Base-by-base conservation (phyloP, 2,329 filamentous ascomycete genomes). In the Cadophora gregata region DNA sequence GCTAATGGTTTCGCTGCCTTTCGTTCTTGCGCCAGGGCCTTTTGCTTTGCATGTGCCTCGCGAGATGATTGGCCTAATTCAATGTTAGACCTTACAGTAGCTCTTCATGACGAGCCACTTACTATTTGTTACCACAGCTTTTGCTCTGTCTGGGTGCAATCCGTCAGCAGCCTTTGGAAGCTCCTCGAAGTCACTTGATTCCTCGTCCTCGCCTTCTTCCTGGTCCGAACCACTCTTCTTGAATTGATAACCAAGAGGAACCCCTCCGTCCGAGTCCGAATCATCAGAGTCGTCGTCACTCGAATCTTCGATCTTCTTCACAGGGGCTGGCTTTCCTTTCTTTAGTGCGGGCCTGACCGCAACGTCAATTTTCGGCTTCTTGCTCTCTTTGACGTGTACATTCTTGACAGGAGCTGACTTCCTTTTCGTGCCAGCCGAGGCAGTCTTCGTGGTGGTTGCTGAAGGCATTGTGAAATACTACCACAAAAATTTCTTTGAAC, bases 21-120 rank as follows among this genome's bases (percentile, higher is more conserved):
- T 73, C 96, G 92, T 78, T 98, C 95, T 76, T 89, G 90, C 27
- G 89, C 90, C 60, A 97, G 84, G 70, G 90, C 90, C 80, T 95
- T 97, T 81, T 99, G 96, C 80, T 97, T 97, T 59, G 90, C 89
- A 79, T 98, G 96, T 25, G 93, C 89, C 84, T 99, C 96, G 77
- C 90, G 90, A 9, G 92, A 93, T 67, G 85, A 92, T 78, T 87
- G 82, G 60, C 80, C 89, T 88, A 47, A 21, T 65, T 73, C 83
- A 80, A 75, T 76, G 78, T 72, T 85, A 81, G 29, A 55, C 5
- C 33, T 21, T 27, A 9, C 9, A 53, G 33, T 31, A 4, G 19
- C 38, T 25, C 24, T 45, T 61, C 4, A 53, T 33, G 33, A 10
- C 12, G 12, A 31, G 45, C 10, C 65, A 62, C 72, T 68, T 70